Percentiles rank a stretch among this genome's conserved stretches.
Conservation (phyloP, 169 alveolate species). For the Plasmodium knowlesi region DNA sequence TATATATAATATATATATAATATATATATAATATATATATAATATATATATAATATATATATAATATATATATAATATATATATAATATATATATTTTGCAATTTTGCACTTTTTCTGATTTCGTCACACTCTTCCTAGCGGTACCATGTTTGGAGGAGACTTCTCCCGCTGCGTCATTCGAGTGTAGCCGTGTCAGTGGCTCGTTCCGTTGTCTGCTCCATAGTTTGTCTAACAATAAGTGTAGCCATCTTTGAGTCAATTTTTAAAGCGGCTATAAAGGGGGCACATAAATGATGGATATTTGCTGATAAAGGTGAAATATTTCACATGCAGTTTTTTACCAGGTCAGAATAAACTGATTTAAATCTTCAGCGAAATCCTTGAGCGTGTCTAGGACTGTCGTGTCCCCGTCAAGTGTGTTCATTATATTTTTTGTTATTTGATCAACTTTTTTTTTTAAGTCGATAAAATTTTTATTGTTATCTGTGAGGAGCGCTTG, state of each 20-base stretch:
- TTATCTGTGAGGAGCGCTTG: not conserved
- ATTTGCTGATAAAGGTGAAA: not conserved
- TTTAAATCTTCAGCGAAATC: not conserved
- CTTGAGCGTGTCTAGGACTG: not conserved
- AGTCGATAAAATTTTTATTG: not conserved
- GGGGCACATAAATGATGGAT: not conserved
- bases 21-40: too few species aligned
- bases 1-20: too few species aligned
- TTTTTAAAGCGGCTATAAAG: not conserved
- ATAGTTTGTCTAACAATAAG: not conserved
- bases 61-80: too few species aligned
- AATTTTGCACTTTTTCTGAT: not conserved
- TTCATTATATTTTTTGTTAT: not conserved
- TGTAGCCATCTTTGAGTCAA: not conserved
- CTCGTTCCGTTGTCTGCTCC: not conserved
- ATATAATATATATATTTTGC: not conserved
- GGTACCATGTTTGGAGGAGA: not conserved
- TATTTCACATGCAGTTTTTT: not conserved
- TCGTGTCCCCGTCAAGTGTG: not conserved
- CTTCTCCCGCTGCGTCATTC: not conserved
- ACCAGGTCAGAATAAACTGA: not conserved
- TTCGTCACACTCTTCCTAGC: not conserved
- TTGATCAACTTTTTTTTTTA: not conserved
- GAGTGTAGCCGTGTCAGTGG: not conserved
- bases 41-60: too few species aligned